These are phyloP conservation scores for Cenchrus purpureus DNA, from an alignment of 176 grass and related monocot species.

Conservation along the genomic window DNA sequence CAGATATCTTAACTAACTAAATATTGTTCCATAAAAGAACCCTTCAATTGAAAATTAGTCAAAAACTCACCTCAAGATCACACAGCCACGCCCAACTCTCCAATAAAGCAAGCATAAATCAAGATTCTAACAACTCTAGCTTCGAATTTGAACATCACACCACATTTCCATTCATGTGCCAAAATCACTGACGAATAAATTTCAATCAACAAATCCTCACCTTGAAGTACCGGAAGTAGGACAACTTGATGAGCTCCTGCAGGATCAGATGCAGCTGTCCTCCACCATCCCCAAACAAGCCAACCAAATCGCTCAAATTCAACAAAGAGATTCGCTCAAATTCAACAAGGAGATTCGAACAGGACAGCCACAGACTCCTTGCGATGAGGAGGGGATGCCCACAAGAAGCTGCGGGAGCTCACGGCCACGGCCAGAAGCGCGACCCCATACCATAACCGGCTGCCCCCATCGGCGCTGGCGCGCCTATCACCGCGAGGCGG, in stretches of 20 bases:
- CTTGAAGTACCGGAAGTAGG: constrained; percentile 97
- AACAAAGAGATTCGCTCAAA: neutral
- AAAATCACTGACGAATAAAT: neutral
- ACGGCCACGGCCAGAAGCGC: constrained; percentile 61
- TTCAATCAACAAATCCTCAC: constrained; percentile 28
- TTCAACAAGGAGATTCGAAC: constrained; percentile 32
- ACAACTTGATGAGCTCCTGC: constrained; percentile 69
- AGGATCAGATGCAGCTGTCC: constrained; percentile 87
- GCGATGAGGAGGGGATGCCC: constrained; percentile 16
- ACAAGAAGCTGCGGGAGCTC: constrained; percentile 55
- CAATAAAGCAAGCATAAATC: too few relatives aligned
- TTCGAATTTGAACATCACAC: neutral
- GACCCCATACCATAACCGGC: constrained; percentile 41
- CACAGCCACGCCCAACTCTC: too few relatives aligned
- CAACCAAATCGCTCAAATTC: neutral
- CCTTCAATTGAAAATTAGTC: too few relatives aligned
- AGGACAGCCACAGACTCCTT: constrained; percentile 55
- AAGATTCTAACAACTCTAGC: neutral
- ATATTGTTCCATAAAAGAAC: too few relatives aligned
- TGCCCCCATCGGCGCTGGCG: neutral
- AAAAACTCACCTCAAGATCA: too few relatives aligned
- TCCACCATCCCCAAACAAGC: constrained; percentile 64
- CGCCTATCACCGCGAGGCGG: neutral
- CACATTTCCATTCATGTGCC: constrained; percentile 26
- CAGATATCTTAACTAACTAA: too few relatives aligned